Percentiles rank a stretch among this genome's conserved stretches.
Evolutionary conservation across 345 rosid species (phyloP).

Genomic region (Populus alba): DNA sequence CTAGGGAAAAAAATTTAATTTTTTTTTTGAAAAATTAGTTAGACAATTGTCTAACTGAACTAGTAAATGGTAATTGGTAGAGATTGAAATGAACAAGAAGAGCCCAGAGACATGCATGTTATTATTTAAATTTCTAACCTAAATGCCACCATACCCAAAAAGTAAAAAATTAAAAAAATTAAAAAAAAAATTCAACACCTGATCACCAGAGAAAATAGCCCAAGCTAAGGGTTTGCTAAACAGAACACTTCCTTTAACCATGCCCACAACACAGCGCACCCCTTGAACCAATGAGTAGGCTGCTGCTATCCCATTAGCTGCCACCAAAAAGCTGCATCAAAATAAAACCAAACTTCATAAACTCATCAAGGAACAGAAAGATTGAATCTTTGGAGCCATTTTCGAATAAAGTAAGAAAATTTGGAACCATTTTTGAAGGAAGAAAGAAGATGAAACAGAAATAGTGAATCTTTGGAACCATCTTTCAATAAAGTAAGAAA

Average conservation of each 20-base stretch:
- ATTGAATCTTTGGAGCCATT: neutral
- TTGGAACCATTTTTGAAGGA: neutral
- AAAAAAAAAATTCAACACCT: constrained; percentile 38
- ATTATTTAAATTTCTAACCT: neutral
- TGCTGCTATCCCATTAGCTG: constrained; percentile 65
- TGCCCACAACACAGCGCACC: constrained; percentile 66
- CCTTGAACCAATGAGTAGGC: constrained; percentile 70
- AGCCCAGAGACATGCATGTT: constrained; percentile 1
- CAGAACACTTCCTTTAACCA: constrained; percentile 60
- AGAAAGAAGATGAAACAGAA: too few relatives aligned
- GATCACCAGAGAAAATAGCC: constrained; percentile 85
- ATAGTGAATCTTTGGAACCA: neutral
- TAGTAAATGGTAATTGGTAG: neutral
- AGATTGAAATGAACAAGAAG: neutral
- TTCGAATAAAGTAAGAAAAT: too few relatives aligned
- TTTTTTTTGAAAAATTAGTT: neutral
- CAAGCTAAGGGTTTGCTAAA: constrained; percentile 77
- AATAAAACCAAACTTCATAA: neutral
- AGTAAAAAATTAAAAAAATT: neutral
- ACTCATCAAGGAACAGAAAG: neutral
- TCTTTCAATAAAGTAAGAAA: neutral
- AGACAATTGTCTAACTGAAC: neutral
- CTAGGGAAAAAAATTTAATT: neutral
- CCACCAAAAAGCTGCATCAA: constrained; percentile 67
- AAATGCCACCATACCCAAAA: neutral